Percentiles rank a stretch among this genome's conserved stretches.
These are phyloP conservation scores for Raphidocelis subcapitata DNA, from an alignment of 139 green algal genomes.

Conservation along the genomic window DNA sequence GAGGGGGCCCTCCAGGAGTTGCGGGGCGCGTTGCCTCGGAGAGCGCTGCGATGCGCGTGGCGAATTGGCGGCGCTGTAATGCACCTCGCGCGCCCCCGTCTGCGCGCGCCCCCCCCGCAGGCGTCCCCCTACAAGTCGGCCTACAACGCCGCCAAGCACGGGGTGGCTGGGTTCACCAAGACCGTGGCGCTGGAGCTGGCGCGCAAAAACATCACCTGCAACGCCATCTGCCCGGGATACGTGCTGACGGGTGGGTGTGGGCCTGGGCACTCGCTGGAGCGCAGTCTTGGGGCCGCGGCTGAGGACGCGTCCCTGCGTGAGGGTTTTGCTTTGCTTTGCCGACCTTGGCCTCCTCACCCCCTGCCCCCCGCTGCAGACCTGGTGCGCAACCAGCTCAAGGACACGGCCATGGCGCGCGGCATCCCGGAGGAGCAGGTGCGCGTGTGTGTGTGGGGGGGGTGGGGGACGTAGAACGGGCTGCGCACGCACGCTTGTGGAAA, in stretches of 20 bases:
- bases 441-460: no score
- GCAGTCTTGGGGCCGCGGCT: no score
- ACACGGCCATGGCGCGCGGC: slow-evolving; percentile 56
- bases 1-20: no score
- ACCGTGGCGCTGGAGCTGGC: slow-evolving; percentile 79
- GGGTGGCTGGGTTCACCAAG: slow-evolving; percentile 81
- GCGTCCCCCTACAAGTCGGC: slow-evolving; percentile 89
- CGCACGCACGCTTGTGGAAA: no score
- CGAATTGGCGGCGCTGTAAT: not conserved
- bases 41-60: no score
- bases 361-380: slow-evolving; percentile 28
- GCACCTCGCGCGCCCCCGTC: slow-evolving; percentile 59
- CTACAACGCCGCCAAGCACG: slow-evolving; percentile 94
- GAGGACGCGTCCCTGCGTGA: no score
- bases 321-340: no score
- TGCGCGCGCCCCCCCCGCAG: slow-evolving; percentile 78
- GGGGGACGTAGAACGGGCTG: no score
- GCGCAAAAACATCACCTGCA: slow-evolving; percentile 67
- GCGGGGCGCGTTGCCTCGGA: no score
- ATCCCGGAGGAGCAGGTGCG: slow-evolving; percentile 62
- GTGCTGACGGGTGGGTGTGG: slow-evolving; percentile 12
- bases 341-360: no score
- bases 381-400: slow-evolving; percentile 50
- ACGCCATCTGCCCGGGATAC: slow-evolving; percentile 74
- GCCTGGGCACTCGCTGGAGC: not conserved